These are phyloP conservation scores for Aspergillus hortae DNA, from an alignment of 2,329 filamentous ascomycete species.

Conservation along the genomic window DNA sequence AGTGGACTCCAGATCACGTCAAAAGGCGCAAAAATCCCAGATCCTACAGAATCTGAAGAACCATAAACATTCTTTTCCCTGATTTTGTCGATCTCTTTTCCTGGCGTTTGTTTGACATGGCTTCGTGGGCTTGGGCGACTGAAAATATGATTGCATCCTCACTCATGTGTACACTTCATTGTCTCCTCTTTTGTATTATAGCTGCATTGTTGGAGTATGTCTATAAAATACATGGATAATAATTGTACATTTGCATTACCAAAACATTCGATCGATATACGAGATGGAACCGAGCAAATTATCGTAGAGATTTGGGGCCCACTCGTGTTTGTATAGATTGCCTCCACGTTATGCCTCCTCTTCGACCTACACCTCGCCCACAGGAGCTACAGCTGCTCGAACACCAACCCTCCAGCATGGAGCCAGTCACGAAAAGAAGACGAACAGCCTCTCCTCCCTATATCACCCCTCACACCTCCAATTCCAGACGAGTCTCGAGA, in stretches of 20 bases:
- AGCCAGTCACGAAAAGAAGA: conserved; percentile 7
- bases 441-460: conserved; percentile 3
- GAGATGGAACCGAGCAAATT: not conserved
- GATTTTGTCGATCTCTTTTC: not conserved
- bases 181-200: conserved; percentile 13
- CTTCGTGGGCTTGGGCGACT: not conserved
- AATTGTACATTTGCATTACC: not conserved
- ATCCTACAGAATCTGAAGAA: conserved; percentile 7
- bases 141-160: not conserved
- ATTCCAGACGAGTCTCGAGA: not conserved
- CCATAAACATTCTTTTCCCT: not conserved
- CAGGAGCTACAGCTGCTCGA: no score
- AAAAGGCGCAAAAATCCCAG: conserved; percentile 17
- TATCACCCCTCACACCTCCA: not conserved
- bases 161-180: conserved; percentile 12
- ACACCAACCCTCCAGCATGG: not conserved
- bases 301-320: not conserved
- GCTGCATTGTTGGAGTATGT: conserved; percentile 2
- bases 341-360: no score
- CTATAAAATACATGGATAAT: not conserved
- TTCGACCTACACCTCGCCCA: not conserved
- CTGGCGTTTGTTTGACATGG: not conserved
- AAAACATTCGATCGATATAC: not conserved
- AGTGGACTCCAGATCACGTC: conserved; percentile 53
- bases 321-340: no score